Evolutionary conservation across 441 rosid species (phyloP).

Genomic region (Pelargonium australe): DNA sequence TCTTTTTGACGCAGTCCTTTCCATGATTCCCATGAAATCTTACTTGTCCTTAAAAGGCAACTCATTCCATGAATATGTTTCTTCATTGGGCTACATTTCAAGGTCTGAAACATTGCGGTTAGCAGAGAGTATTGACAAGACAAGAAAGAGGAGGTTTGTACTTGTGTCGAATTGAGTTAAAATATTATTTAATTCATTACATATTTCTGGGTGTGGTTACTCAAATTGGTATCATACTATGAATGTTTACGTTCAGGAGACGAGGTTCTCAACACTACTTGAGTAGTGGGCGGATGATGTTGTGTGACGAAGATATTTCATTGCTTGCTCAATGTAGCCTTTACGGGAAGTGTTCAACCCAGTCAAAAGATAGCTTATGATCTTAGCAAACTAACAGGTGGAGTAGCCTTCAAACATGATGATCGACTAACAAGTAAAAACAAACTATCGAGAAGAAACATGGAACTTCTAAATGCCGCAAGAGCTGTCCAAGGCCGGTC

Average conservation of each 20-base stretch:
- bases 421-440: too few species aligned
- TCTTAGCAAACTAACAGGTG: slow-evolving; percentile 5
- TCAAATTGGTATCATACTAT: slow-evolving; percentile 11
- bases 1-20: slow-evolving; percentile 35
- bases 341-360: slow-evolving; percentile 28
- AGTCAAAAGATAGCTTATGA: slow-evolving; percentile 12
- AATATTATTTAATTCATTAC: background rate
- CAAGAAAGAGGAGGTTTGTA: slow-evolving; percentile 47
- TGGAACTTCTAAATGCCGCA: too few species aligned
- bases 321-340: slow-evolving; percentile 41
- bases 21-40: slow-evolving; percentile 54
- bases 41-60: slow-evolving; percentile 49
- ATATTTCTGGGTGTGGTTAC: background rate
- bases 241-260: slow-evolving; percentile 36
- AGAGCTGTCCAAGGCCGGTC: too few species aligned
- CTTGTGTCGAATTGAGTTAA: slow-evolving; percentile 10
- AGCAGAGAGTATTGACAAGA: slow-evolving; percentile 30
- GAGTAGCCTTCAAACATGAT: background rate
- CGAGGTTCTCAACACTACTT: slow-evolving; percentile 62
- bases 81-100: slow-evolving; percentile 58
- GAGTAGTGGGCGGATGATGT: slow-evolving; percentile 42
- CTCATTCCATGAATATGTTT: slow-evolving; percentile 63
- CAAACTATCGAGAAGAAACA: too few species aligned
- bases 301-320: slow-evolving; percentile 64
- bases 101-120: slow-evolving; percentile 57